Base-by-base conservation (phyloP, 257 asterid genomes). In the Cinchona pubescens region DNA sequence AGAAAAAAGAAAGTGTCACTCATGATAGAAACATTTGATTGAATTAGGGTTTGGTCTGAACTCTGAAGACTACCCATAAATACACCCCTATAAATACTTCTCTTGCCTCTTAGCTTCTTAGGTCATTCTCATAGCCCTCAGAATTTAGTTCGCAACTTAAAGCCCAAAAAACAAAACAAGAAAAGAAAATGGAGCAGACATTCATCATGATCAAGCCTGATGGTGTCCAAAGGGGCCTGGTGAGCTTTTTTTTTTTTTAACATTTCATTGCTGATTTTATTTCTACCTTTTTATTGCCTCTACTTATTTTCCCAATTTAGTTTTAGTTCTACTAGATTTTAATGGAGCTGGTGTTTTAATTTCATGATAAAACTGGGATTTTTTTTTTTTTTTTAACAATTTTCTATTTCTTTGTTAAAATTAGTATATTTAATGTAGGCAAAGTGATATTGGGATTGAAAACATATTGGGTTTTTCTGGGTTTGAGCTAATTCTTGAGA, bases 181-280 rank as follows among this genome's bases (percentile, higher is more conserved):
- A 16, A 40, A 34, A 0, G 23, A 60, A 65, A 79, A 94, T 95
- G 99, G 99, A 95, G 96, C 96, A 90, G 76, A 92, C 99, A 12
- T 95, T 95, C 87, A 90, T 95, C 71, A 95, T 95, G 99, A 95
- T 95, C 86, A 92, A 95, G 89, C 99, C 99, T 37, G 99, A 95
- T 76, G 99, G 99, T 38, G 98, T 95, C 71, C 99, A 95, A 76
- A 89, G 99, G 78, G 96, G 96, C 86, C 83, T 95, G 86, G 99
- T 95, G 76, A 29, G 89, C 51, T 85, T 23, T 5, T 67, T 67
- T 32, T 40, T 27, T 11, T 0, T 21, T 25, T 43, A 5, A 1
- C 13, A 9, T 40, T 30, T 72, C 21, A 40, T 14, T 2, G 69
- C 48, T 59, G 7, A 5, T 42, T 66, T 25, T 49, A 62, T 21